A percentile compares a stretch with the other conserved stretches of the same genome.
phyloP scores from a whole-genome alignment of 768 basidiomycete species.

The Epithele typhae region DNA sequence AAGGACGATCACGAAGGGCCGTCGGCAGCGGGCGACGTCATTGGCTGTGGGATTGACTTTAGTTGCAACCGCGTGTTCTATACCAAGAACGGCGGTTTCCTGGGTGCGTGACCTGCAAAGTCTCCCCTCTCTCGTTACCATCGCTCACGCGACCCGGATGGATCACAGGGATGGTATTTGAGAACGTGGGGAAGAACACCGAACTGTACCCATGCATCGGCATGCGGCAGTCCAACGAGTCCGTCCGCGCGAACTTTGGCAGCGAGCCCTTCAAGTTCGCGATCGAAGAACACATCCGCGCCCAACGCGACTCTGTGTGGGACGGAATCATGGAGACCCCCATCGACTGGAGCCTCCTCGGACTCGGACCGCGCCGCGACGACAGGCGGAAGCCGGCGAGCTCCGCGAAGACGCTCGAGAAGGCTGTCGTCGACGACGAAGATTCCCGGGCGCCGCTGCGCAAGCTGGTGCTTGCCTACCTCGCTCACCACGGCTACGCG shows the following conservation, averaged over 20 bases:
- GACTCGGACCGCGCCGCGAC: conserved; percentile 18
- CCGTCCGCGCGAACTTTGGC: conserved; percentile 84
- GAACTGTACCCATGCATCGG: conserved; percentile 67
- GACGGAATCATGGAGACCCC: conserved; percentile 55
- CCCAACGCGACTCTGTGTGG: conserved; percentile 66
- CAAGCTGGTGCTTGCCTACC: conserved; percentile 72
- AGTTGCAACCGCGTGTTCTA: conserved; percentile 77
- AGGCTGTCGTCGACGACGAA: conserved; percentile 29
- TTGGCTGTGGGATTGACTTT: conserved; percentile 94
- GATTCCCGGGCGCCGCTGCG: conserved; percentile 60
- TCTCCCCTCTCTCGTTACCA: conserved; percentile 3
- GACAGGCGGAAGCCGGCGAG: conserved; percentile 4
- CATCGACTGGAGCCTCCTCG: conserved; percentile 39
- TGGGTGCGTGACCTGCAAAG: conserved; percentile 40
- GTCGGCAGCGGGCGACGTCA: conserved; percentile 68
- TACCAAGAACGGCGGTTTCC: conserved; percentile 78
- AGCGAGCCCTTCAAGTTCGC: conserved; percentile 84
- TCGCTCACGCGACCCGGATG: not conserved
- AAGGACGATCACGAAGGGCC: conserved; percentile 8
- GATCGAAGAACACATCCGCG: conserved; percentile 82
- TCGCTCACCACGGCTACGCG: conserved; percentile 82
- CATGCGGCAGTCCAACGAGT: conserved; percentile 74
- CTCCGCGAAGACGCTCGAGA: conserved; percentile 2
- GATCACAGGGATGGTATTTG: conserved; percentile 65
- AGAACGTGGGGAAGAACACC: conserved; percentile 57